phyloP scores from a whole-genome alignment of 1,284 basidiomycete genomes.

The Heterobasidion irregulare region DNA sequence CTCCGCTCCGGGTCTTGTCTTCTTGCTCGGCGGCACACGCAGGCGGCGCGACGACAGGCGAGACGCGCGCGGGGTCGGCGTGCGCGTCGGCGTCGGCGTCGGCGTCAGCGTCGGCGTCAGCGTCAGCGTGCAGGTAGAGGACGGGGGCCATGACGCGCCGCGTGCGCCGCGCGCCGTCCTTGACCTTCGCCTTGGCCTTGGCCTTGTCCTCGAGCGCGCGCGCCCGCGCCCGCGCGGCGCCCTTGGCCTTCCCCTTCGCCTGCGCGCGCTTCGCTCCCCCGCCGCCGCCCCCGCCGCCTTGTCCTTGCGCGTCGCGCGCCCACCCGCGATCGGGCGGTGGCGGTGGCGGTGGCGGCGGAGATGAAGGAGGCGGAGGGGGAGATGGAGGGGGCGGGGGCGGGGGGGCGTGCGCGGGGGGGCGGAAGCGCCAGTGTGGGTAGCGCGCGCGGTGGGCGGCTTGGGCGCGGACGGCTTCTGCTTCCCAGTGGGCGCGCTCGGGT shows the following conservation, averaged over 20 bases:
- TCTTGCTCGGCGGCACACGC: too few relatives aligned
- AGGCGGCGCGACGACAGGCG: too few relatives aligned
- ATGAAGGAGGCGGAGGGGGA: neutral
- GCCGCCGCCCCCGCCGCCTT: neutral
- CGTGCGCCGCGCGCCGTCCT: conserved; percentile 14
- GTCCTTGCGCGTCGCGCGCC: neutral
- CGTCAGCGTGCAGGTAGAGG: neutral
- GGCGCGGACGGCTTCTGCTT: conserved; percentile 64
- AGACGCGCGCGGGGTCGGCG: neutral
- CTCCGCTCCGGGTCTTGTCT: too few relatives aligned
- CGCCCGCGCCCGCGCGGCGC: neutral
- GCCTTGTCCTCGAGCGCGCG: neutral
- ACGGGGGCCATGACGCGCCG: neutral
- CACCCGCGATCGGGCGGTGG: neutral
- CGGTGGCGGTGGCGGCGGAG: neutral
- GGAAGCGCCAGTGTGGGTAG: conserved; percentile 74
- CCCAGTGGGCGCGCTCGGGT: conserved; percentile 63
- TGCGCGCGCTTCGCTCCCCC: neutral
- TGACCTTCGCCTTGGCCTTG: conserved; percentile 36
- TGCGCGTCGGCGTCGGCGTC: neutral
- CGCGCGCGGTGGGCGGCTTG: conserved; percentile 70
- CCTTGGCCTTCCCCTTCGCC: neutral
- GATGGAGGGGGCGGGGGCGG: neutral
- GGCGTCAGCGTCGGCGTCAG: conserved; percentile 8
- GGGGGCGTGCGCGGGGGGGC: conserved; percentile 46